Conservation (phyloP, 441 rosid genomes). For the Adansonia rubrostipa region DNA sequence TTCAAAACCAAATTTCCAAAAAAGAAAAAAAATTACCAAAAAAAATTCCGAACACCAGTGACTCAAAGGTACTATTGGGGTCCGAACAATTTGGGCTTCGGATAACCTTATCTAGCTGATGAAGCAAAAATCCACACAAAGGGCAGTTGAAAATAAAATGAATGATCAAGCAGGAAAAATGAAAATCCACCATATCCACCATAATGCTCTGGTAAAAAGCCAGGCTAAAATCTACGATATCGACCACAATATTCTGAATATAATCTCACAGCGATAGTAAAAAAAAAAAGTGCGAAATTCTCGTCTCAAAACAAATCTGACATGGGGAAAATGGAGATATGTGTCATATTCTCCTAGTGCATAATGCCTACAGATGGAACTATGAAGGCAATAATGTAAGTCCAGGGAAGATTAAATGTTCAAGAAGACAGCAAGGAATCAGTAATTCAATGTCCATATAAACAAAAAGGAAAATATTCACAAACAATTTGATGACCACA, state of each 20-base stretch:
- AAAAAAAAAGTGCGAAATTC: not conserved
- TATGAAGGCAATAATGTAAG: not conserved
- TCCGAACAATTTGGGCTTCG: not conserved
- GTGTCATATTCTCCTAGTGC: not conserved
- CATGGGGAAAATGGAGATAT: not conserved
- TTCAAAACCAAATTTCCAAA: too few relatives aligned
- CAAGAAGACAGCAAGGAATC: not conserved
- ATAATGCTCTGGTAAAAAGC: not conserved
- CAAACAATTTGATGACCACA: not conserved
- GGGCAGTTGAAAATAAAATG: not conserved
- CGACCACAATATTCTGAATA: not conserved
- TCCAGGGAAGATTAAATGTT: not conserved
- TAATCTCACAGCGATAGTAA: not conserved
- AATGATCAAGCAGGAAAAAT: not conserved
- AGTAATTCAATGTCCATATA: not conserved
- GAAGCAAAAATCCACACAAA: not conserved
- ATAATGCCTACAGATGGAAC: not conserved
- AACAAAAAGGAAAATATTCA: slow-evolving; percentile 18
- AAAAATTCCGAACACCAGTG: too few relatives aligned
- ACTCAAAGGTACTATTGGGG: too few relatives aligned
- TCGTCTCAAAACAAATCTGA: not conserved
- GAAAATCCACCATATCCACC: not conserved
- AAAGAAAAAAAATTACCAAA: too few relatives aligned
- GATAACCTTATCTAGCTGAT: not conserved
- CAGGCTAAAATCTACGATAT: not conserved